Conservation (phyloP, 148 eudicot genomes). For the Silene uniflora region DNA sequence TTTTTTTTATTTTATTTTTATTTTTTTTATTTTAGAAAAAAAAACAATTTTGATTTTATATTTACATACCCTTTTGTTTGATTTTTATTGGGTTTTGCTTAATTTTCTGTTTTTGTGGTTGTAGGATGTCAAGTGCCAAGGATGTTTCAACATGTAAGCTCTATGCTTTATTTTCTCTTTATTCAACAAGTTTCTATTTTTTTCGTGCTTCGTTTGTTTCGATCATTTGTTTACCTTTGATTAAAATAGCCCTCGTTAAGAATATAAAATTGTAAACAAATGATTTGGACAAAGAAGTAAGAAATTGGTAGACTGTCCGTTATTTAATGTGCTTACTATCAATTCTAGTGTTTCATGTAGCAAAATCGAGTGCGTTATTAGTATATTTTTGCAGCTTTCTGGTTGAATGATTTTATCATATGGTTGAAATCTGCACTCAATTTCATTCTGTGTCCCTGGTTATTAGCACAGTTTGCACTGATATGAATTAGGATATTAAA, state of each 20-base stretch:
- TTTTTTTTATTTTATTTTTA: no score
- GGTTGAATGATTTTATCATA: background rate
- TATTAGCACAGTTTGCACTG: no score
- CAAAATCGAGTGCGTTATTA: background rate
- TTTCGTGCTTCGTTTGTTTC: background rate
- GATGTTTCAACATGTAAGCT: slow-evolving; percentile 36
- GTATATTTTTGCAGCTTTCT: no score
- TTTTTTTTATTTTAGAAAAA: no score
- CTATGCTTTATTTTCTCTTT: background rate
- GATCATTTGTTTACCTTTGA: no score
- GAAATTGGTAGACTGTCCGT: background rate
- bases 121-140: slow-evolving; percentile 39
- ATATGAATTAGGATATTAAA: no score
- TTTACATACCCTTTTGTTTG: background rate
- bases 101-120: background rate
- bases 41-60: background rate
- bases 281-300: no score
- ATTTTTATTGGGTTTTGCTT: background rate
- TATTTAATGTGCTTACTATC: no score
- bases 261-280: no score
- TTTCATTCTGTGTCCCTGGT: background rate
- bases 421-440: background rate
- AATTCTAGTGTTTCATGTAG: background rate
- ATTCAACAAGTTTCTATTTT: background rate
- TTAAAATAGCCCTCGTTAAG: no score